These are phyloP conservation scores for Penicillium canariense DNA, from an alignment of 495 filamentous ascomycete species.

Conservation along the genomic window DNA sequence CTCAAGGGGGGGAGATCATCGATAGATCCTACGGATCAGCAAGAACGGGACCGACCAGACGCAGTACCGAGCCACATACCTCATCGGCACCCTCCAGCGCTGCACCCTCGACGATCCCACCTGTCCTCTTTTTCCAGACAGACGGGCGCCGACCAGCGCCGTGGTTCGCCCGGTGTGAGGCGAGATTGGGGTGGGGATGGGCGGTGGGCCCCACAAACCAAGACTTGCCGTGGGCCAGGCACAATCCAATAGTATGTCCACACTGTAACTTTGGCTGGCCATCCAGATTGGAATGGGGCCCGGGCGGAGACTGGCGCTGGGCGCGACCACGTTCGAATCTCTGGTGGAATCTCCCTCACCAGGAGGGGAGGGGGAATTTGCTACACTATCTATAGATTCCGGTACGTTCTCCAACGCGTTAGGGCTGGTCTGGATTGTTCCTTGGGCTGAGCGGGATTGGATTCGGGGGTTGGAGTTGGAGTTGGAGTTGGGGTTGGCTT, in stretches of 20 bases:
- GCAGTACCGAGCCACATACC: too few relatives aligned
- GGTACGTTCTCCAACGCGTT: too few relatives aligned
- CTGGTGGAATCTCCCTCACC: too few relatives aligned
- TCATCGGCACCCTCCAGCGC: too few relatives aligned
- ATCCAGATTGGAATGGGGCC: neutral
- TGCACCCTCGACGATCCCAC: too few relatives aligned
- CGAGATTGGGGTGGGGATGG: neutral
- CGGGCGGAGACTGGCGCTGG: neutral
- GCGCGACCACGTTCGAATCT: neutral
- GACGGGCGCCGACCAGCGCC: neutral
- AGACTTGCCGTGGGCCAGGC: neutral
- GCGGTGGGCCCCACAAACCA: neutral
- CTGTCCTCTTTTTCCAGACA: too few relatives aligned
- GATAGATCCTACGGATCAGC: neutral
- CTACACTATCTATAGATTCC: neutral
- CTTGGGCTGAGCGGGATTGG: neutral
- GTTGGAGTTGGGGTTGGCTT: too few relatives aligned
- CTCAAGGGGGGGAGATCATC: neutral
- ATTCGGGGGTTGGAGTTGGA: too few relatives aligned
- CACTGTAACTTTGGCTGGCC: neutral
- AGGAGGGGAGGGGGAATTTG: neutral
- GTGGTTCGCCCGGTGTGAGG: neutral
- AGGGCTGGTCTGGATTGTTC: neutral
- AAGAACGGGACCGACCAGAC: too few relatives aligned
- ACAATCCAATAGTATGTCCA: neutral